Evolutionary conservation across 768 basidiomycete species (phyloP).

Genomic region (Pholiota conissans): DNA sequence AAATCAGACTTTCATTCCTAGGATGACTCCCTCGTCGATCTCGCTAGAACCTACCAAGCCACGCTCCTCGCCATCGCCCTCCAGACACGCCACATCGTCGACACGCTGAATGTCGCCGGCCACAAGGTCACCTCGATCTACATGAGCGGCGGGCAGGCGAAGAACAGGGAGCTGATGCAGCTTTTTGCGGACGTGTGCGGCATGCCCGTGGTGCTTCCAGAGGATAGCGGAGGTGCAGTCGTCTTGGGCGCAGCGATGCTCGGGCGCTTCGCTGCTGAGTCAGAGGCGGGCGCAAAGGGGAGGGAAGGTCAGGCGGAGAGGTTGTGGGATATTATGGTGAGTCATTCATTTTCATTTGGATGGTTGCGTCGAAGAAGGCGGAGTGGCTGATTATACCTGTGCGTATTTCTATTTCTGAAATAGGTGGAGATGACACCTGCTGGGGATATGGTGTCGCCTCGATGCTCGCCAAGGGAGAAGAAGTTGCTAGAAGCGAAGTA

Average conservation of each 20-base stretch:
- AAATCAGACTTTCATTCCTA: conserved; percentile 20
- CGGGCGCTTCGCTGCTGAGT: conserved; percentile 83
- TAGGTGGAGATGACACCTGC: conserved; percentile 92
- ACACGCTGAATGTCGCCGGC: conserved; percentile 82
- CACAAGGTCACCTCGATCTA: conserved; percentile 84
- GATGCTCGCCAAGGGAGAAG: conserved; percentile 61
- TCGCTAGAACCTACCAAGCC: conserved; percentile 88
- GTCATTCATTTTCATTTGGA: not conserved
- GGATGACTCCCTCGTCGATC: conserved; percentile 75
- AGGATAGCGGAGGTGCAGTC: conserved; percentile 75
- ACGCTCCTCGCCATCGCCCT: conserved; percentile 92
- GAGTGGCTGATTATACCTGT: not conserved
- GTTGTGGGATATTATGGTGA: conserved; percentile 92
- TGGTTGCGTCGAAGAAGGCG: not conserved
- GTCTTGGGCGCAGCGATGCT: conserved; percentile 95
- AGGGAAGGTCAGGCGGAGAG: conserved; percentile 53
- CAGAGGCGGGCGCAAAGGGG: conserved; percentile 30
- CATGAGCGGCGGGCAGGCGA: conserved; percentile 92
- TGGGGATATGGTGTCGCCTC: conserved; percentile 69
- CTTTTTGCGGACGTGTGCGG: conserved; percentile 84
- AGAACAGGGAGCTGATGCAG: conserved; percentile 85
- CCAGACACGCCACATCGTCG: conserved; percentile 92
- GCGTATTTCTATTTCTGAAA: no score
- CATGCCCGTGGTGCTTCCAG: conserved; percentile 82
- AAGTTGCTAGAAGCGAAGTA: conserved; percentile 89